Percentiles rank a stretch among this genome's conserved stretches.
phyloP scores from a whole-genome alignment of 352 stramenopile genomes.

The Phytophthora tubulina region DNA sequence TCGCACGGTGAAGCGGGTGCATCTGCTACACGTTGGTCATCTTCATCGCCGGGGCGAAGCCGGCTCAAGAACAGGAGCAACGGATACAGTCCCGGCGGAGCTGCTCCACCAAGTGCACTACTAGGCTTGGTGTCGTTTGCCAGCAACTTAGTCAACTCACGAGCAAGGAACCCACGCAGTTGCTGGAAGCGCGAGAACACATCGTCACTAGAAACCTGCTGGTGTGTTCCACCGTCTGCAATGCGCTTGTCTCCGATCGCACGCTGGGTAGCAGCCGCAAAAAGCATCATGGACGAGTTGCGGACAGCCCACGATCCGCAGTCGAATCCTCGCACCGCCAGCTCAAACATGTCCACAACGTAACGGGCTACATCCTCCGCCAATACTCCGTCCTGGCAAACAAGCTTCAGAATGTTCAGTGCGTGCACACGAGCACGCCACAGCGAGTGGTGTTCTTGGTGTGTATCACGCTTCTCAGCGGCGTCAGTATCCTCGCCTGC shows the following conservation, averaged over 20 bases:
- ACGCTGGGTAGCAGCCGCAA: constrained; percentile 81
- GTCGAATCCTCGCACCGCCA: constrained; percentile 87
- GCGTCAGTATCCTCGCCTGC: constrained; percentile 68
- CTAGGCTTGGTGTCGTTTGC: constrained; percentile 26
- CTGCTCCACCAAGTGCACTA: constrained; percentile 38
- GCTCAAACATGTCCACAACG: constrained; percentile 87
- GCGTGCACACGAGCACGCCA: constrained; percentile 87
- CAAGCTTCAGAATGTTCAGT: constrained; percentile 92
- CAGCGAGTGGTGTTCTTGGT: constrained; percentile 60
- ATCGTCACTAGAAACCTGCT: constrained; percentile 73
- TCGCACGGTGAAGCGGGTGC: constrained; percentile 25
- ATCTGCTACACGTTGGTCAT: constrained; percentile 40
- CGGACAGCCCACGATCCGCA: constrained; percentile 88
- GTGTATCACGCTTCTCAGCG: constrained; percentile 42
- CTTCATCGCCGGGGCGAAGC: constrained; percentile 71
- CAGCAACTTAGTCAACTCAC: constrained; percentile 60
- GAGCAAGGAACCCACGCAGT: constrained; percentile 69
- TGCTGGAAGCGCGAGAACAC: constrained; percentile 86
- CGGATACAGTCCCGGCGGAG: constrained; percentile 73
- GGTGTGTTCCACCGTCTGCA: constrained; percentile 68
- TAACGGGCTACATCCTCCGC: constrained; percentile 86
- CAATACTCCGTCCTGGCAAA: constrained; percentile 89
- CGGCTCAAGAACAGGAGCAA: constrained; percentile 85
- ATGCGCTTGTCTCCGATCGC: constrained; percentile 88
- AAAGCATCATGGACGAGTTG: constrained; percentile 94